phyloP scores from a whole-genome alignment of 306 rosid genomes.

The Canavalia ensiformis region DNA sequence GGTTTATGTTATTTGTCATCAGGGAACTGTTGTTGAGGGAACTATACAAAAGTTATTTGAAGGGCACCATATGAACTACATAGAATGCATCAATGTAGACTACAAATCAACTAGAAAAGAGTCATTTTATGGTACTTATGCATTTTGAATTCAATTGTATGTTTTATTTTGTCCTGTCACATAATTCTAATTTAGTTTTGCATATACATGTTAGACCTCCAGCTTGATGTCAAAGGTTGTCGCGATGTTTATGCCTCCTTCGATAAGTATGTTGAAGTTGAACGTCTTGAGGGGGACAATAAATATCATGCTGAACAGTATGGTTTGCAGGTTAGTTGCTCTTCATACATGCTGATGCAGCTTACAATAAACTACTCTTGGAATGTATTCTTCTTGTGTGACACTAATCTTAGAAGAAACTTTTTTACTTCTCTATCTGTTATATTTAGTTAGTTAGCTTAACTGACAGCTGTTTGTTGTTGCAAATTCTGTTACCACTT shows the following conservation, averaged over 20 bases:
- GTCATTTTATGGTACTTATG: constrained; percentile 85
- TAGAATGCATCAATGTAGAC: constrained; percentile 95
- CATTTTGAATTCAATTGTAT: constrained; percentile 17
- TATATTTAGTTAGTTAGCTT: neutral
- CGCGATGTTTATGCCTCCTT: constrained; percentile 94
- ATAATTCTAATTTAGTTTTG: constrained; percentile 44
- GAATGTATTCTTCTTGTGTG: neutral
- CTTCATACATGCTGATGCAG: constrained; percentile 15
- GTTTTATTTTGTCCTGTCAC: constrained; percentile 5
- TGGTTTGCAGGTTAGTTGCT: constrained; percentile 87
- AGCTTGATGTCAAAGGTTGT: constrained; percentile 97
- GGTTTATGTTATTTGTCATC: constrained; percentile 35
- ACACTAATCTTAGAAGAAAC: neutral
- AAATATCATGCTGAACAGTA: constrained; percentile 91
- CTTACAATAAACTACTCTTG: neutral
- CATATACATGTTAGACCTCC: constrained; percentile 73
- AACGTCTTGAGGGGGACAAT: constrained; percentile 94
- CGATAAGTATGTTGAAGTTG: constrained; percentile 96
- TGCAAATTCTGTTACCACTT: constrained; percentile 2
- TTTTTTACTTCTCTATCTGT: neutral
- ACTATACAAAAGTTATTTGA: constrained; percentile 93
- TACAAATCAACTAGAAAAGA: constrained; percentile 95
- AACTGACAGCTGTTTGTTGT: constrained; percentile 1
- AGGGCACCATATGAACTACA: constrained; percentile 97
- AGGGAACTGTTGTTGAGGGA: constrained; percentile 99